phyloP scores from a whole-genome alignment of 73 alveolate species.

The Blepharisma stoltei region DNA sequence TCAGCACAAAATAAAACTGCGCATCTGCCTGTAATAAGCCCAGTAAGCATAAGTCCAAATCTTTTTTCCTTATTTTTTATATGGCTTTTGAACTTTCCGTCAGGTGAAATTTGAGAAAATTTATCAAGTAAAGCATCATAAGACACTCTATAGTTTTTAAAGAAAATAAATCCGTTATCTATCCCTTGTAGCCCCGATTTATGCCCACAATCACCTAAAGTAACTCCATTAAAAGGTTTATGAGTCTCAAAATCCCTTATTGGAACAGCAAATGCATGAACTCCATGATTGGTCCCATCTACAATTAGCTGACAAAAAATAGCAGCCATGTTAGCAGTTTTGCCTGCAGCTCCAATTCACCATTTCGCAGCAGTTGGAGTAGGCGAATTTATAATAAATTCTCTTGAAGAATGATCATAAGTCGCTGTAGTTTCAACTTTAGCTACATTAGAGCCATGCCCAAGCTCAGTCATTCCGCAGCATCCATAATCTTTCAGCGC shows the following conservation, averaged over 20 bases:
- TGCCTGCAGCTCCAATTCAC: conserved; percentile 81
- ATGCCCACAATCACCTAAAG: conserved; percentile 76
- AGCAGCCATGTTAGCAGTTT: conserved; percentile 61
- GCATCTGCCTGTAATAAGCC: conserved; percentile 74
- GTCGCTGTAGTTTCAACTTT: conserved; percentile 73
- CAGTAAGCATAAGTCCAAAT: conserved; percentile 64
- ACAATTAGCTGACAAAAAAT: conserved; percentile 65
- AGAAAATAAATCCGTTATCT: conserved; percentile 77
- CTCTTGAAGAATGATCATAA: conserved; percentile 57
- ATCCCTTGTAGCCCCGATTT: conserved; percentile 53
- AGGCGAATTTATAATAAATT: conserved; percentile 76
- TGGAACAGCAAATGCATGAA: conserved; percentile 58
- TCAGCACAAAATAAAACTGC: conserved; percentile 42
- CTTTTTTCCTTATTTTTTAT: conserved; percentile 66
- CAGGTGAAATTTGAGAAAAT: conserved; percentile 56
- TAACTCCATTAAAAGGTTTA: conserved; percentile 66
- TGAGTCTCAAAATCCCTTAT: conserved; percentile 65
- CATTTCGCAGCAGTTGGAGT: conserved; percentile 58
- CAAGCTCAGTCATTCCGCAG: conserved; percentile 81
- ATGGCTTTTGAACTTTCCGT: conserved; percentile 50
- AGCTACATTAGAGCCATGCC: conserved; percentile 85
- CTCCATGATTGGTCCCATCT: conserved; percentile 57
- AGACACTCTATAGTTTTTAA: conserved; percentile 66
- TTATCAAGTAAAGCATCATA: conserved; percentile 65
- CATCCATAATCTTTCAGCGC: conserved; percentile 58